Evolutionary conservation across 139 green algal species (phyloP).

Genomic region (Picochlorum sp.): DNA sequence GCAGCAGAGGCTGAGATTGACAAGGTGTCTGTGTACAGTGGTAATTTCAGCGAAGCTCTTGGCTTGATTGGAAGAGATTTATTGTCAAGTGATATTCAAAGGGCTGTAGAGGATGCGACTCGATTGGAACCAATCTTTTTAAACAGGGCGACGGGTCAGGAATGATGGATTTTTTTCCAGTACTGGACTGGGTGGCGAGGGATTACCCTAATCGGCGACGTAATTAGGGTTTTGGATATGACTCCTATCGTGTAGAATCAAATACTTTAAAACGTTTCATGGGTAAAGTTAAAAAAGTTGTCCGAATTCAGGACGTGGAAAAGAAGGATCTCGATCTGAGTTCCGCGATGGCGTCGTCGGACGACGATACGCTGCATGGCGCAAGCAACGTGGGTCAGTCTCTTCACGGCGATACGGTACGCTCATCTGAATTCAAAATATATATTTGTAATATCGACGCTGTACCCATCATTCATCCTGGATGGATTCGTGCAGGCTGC

Average conservation of each 20-base stretch:
- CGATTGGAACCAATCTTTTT: constrained; percentile 42
- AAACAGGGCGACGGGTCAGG: constrained; percentile 28
- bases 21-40: constrained; percentile 11
- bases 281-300: constrained; percentile 1
- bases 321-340: neutral
- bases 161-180: too few relatives aligned
- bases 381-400: constrained; percentile 6
- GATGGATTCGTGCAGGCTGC: constrained; percentile 52
- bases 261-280: neutral
- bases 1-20: constrained; percentile 16
- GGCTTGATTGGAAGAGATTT: constrained; percentile 34
- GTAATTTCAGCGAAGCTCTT: constrained; percentile 28
- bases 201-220: too few relatives aligned
- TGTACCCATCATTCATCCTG: neutral
- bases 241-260: neutral
- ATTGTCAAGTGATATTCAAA: constrained; percentile 30
- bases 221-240: too few relatives aligned
- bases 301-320: neutral
- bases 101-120: constrained; percentile 37
- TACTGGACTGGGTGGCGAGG: too few relatives aligned
- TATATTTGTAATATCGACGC: too few relatives aligned
- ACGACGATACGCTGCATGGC: constrained; percentile 9
- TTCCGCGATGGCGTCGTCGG: neutral
- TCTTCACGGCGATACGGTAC: constrained; percentile 29
- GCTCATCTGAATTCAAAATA: neutral